Conservation (phyloP, 352 stramenopile genomes). For the Pythium phragmiticola region DNA sequence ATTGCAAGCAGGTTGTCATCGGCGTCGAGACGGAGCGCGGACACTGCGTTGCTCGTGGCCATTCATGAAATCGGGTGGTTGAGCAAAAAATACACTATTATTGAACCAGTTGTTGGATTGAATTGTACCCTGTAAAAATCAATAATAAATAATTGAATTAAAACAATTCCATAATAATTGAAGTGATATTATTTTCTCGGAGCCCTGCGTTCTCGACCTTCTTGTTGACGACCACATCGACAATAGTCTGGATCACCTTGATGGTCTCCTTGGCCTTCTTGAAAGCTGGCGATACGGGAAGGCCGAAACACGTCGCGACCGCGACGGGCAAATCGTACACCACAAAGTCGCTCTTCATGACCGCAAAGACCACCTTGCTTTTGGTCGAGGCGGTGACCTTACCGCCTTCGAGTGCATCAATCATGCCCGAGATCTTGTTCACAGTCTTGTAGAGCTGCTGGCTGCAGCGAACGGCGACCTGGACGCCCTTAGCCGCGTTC, state of each 20-base stretch:
- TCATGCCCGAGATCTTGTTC: conserved; percentile 34
- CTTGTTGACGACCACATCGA: conserved; percentile 17
- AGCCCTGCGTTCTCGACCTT: background rate
- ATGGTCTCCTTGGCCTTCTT: conserved; percentile 28
- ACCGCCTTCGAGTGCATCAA: conserved; percentile 12
- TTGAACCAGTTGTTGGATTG: too few species aligned
- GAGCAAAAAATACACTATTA: too few species aligned
- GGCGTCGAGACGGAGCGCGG: too few species aligned
- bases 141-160: too few species aligned
- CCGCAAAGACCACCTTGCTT: conserved; percentile 37
- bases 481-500: conserved; percentile 39
- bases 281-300: conserved; percentile 23
- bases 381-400: conserved; percentile 10
- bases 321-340: conserved; percentile 45
- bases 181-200: too few species aligned
- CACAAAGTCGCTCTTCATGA: conserved; percentile 42
- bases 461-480: conserved; percentile 41
- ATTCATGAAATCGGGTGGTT: too few species aligned
- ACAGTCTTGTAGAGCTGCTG: conserved; percentile 46
- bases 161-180: too few species aligned
- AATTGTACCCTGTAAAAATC: too few species aligned
- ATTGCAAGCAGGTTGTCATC: too few species aligned
- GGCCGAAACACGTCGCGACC: conserved; percentile 39
- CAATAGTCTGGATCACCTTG: conserved; percentile 33
- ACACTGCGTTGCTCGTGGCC: too few species aligned